These are phyloP conservation scores for Didymella pomorum DNA, from an alignment of 2,329 filamentous ascomycete species.

Conservation along the genomic window DNA sequence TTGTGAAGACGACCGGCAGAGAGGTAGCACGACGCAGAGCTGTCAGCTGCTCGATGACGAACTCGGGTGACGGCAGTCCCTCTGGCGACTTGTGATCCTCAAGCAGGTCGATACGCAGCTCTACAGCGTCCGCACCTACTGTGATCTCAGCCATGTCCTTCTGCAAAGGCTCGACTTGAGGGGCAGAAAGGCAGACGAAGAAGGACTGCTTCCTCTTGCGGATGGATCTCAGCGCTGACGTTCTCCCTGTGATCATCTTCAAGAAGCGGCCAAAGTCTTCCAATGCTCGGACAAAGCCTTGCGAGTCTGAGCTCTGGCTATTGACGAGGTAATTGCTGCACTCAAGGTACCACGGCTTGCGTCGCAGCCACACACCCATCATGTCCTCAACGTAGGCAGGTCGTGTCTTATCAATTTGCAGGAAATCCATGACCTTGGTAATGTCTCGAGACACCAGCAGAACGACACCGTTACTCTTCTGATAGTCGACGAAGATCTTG, in stretches of 20 bases:
- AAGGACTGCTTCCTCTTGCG: conserved; percentile 77
- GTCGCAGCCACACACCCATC: conserved; percentile 85
- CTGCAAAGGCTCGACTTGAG: conserved; percentile 71
- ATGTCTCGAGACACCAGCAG: conserved; percentile 88
- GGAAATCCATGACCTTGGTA: conserved; percentile 84
- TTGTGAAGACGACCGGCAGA: conserved; percentile 89
- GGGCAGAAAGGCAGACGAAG: conserved; percentile 90
- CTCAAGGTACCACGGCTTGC: conserved; percentile 87
- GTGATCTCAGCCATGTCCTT: conserved; percentile 74
- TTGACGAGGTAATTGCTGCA: conserved; percentile 96
- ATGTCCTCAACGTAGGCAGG: conserved; percentile 95
- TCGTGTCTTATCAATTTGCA: conserved; percentile 86
- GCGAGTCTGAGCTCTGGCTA: conserved; percentile 70
- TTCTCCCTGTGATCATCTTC: conserved; percentile 70
- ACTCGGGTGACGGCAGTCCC: conserved; percentile 72
- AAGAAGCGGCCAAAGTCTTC: conserved; percentile 79
- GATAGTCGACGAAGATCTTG: conserved; percentile 75
- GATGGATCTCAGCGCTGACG: conserved; percentile 63
- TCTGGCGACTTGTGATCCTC: conserved; percentile 69
- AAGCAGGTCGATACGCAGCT: conserved; percentile 90
- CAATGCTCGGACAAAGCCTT: conserved; percentile 61
- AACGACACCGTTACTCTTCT: conserved; percentile 80
- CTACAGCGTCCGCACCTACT: conserved; percentile 90
- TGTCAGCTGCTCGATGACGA: conserved; percentile 81
- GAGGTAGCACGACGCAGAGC: conserved; percentile 75